Base-by-base conservation (phyloP, 306 rosid species). In the Cicer bijugum region DNA sequence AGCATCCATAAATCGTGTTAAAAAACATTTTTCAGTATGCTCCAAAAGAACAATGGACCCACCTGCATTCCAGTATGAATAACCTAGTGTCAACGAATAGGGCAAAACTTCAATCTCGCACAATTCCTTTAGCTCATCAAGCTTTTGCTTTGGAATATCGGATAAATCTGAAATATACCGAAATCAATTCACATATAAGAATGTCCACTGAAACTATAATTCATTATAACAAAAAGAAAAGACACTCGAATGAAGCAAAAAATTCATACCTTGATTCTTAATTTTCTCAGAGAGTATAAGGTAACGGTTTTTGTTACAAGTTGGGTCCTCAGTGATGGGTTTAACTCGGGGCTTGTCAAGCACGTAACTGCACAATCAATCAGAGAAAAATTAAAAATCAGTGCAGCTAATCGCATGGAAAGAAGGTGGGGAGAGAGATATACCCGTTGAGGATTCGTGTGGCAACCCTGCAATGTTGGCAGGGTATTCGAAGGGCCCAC, bases 51-150 rank as follows among this genome's bases (percentile, higher is more conserved):
- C 52, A 83, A 33, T 28, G 42, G 28, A 86, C 87, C 61, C 65
- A 94, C 99, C 97, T 81, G 97, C 87, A 77, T 84, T 83, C 99
- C 99, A 94, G 74, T 94, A 85, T 8, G 99, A 87, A 84, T 94
- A 94, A 55, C 96, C 97, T 39, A 94, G 86, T 0, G 95, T 88
- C 80, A 91, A 75, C 1, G 87, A 80, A 86, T 89, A 88, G 8
- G 97, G 92, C 70, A 94, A 78, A 51, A 91, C 93, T 76, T 94
- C 96, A 77, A 87, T 81, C 85, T 83, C 50, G 75, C 97, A 94
- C 58, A 90, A 59, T 16, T 67, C 81, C 83, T 85, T 89, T 39
- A 94, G 78, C 79, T 91, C 91, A 20, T 84, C 83, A 79, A 88
- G 80, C 82, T 82, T 89, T 20, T 78, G 51, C 5, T 84, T 86